phyloP scores from a whole-genome alignment of 352 stramenopile species.

The Phytopythium kandeliae region DNA sequence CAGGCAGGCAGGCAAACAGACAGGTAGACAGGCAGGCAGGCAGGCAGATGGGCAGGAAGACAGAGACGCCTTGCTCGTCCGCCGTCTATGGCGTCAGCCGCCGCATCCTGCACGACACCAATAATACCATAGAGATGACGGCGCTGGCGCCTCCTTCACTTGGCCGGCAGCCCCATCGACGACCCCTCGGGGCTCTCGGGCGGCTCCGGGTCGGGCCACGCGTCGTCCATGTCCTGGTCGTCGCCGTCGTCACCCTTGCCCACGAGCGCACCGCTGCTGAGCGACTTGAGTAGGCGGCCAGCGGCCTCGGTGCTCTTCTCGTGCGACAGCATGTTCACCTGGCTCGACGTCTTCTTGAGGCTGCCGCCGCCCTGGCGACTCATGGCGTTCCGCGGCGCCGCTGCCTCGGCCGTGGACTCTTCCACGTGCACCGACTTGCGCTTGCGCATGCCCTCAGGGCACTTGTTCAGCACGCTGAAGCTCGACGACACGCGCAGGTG shows the following conservation, averaged over 20 bases:
- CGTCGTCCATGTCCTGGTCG: slow-evolving; percentile 52
- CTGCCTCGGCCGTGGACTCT: slow-evolving; percentile 11
- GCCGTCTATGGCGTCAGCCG: neutral
- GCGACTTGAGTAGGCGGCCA: slow-evolving; percentile 17
- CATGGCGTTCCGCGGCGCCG: slow-evolving; percentile 1
- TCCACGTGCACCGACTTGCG: slow-evolving; percentile 69
- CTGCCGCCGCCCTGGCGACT: slow-evolving; percentile 15
- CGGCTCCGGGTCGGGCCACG: slow-evolving; percentile 9
- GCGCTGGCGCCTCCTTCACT: neutral
- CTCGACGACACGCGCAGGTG: slow-evolving; percentile 47
- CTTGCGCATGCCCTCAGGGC: slow-evolving; percentile 67
- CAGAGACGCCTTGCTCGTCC: neutral
- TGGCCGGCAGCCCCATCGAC: slow-evolving; percentile 3
- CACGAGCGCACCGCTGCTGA: slow-evolving; percentile 10
- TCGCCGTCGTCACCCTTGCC: slow-evolving; percentile 14
- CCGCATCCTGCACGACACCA: neutral
- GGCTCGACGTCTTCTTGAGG: slow-evolving; percentile 69
- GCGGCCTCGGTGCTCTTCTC: slow-evolving; percentile 9
- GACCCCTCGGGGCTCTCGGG: slow-evolving; percentile 4
- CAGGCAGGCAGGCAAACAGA: too few relatives aligned
- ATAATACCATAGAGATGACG: neutral
- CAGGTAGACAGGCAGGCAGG: too few relatives aligned
- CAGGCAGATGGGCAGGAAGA: too few relatives aligned
- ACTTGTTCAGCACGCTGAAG: slow-evolving; percentile 57
- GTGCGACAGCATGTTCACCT: slow-evolving; percentile 43